Evolutionary conservation across 768 basidiomycete genomes (phyloP).

Genomic region (Boletus pseudo-olivaceus): DNA sequence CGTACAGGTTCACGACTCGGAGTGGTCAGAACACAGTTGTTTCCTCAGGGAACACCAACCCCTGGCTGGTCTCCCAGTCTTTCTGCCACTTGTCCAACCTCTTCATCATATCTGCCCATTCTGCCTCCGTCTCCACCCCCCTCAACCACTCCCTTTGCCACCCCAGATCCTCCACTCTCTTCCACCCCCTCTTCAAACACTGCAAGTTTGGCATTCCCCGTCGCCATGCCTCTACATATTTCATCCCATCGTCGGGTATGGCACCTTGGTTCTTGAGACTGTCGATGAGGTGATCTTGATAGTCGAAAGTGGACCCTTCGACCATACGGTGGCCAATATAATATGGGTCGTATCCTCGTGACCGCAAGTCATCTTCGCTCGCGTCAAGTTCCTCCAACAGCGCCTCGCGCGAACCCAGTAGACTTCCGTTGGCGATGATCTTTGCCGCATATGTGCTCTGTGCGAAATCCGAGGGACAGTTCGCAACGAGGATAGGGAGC

Average conservation of each 20-base stretch:
- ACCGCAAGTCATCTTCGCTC: constrained; percentile 40
- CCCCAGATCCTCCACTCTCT: constrained; percentile 41
- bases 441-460: constrained; percentile 48
- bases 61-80: constrained; percentile 45
- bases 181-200: constrained; percentile 42
- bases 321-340: constrained; percentile 45
- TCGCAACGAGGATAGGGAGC: constrained; percentile 44
- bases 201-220: constrained; percentile 32
- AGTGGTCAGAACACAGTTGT: constrained; percentile 1
- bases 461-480: constrained; percentile 47
- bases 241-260: constrained; percentile 40
- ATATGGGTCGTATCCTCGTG: constrained; percentile 47
- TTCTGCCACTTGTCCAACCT: constrained; percentile 47
- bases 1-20: background rate
- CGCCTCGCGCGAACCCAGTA: constrained; percentile 40
- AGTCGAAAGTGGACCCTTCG: constrained; percentile 33
- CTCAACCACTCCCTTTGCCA: constrained; percentile 41
- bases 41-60: constrained; percentile 11
- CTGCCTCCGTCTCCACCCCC: constrained; percentile 47
- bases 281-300: constrained; percentile 35
- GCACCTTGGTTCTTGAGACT: constrained; percentile 21
- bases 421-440: constrained; percentile 38
- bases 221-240: constrained; percentile 51
- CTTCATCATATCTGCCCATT: constrained; percentile 49
- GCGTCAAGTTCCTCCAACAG: constrained; percentile 39